Evolutionary conservation across 306 rosid species (phyloP), one percentile per base, ranked within the genome.

Genomic region (Echinosophora koreensis): DNA sequence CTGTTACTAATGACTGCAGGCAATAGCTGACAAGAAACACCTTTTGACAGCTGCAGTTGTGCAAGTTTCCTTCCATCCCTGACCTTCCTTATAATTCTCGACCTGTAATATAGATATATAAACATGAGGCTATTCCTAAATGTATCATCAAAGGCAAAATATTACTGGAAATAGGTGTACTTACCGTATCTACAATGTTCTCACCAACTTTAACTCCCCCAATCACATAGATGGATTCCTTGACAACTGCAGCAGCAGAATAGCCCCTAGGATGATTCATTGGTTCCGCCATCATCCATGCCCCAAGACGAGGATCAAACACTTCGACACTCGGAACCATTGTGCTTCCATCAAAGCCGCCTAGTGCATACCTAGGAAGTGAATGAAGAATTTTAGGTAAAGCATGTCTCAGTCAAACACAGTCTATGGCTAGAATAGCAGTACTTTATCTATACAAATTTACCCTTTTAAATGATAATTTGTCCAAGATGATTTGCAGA

Each of bases 241-340:
- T 71, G 51, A 92, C 80, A 22, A 84, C 93, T 8, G 84, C 90
- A 60, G 97, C 96, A 14, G 82, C 92, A n/a, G 72, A 78, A 84
- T 89, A 94, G 8, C 97, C 98, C 66, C 97, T 79, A 4, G 74
- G 16, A 46, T 76, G 69, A 42, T 70, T 85, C 97, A 94, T 87
- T 57, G 97, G 85, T 73, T 92, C 89, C 60, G 73, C 95, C 6
- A 15, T 59, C 77, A 79, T 85, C 98, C 98, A 92, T 16, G 76
- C 69, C 38, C 80, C 95, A 4, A 89, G 83, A 52, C 97, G 88
- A 32, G 97, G 98, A 80, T 94, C 97, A 38, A 82, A 92, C 51
- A 89, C 83, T 83, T 94, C 98, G 13, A 92, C 77, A 83, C 86
- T 90, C n/a, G 90, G 56, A 78, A 92, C 88, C 90, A 89, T 90